These are phyloP conservation scores for Lophiotrema nucula DNA, from an alignment of 495 filamentous ascomycete genomes.

Conservation along the genomic window DNA sequence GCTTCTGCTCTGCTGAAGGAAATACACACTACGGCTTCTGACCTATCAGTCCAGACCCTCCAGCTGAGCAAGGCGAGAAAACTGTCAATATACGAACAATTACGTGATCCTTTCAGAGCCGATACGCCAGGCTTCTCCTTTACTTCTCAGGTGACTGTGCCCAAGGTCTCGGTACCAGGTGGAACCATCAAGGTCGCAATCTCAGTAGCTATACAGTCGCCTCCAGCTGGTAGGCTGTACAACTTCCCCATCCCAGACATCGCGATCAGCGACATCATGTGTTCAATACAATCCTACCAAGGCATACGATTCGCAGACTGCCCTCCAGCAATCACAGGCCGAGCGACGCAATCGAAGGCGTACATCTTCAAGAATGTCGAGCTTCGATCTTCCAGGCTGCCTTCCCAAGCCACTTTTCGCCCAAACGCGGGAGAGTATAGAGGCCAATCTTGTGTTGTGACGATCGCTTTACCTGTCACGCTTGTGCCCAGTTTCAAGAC, in stretches of 20 bases:
- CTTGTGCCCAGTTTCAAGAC: constrained; percentile 17
- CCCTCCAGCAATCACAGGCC: neutral
- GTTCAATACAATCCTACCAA: constrained; percentile 1
- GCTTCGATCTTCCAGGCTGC: neutral
- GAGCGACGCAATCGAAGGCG: neutral
- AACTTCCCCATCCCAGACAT: constrained; percentile 14
- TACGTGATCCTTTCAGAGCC: constrained; percentile 8
- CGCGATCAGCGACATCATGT: neutral
- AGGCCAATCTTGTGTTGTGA: neutral
- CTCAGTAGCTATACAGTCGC: constrained; percentile 5
- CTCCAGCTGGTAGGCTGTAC: constrained; percentile 6
- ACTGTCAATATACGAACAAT: constrained; percentile 1
- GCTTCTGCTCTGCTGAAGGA: neutral
- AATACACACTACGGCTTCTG: neutral
- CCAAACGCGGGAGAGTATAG: neutral
- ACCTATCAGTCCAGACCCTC: neutral
- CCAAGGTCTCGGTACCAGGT: constrained; percentile 12
- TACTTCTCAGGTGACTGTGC: neutral
- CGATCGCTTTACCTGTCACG: neutral
- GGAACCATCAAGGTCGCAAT: neutral
- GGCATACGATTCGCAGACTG: neutral
- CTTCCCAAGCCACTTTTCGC: neutral
- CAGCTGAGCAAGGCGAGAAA: neutral
- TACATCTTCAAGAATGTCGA: constrained; percentile 12
- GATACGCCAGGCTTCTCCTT: constrained; percentile 7